Conservation (phyloP, 1,284 basidiomycete species). For the Kalmanozyma brasiliensis region DNA sequence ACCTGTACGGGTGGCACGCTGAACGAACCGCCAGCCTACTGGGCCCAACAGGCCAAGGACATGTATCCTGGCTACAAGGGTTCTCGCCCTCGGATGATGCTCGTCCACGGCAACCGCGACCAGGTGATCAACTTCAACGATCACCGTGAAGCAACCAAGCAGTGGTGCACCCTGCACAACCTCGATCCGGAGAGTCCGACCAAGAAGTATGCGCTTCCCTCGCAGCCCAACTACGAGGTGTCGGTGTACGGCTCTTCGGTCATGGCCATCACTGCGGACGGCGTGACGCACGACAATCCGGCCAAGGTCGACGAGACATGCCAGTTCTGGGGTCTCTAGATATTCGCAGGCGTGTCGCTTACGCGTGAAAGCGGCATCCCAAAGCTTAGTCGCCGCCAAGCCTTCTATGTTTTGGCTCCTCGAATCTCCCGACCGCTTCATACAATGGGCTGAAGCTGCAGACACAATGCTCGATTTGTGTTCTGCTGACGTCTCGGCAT, state of each 20-base stretch:
- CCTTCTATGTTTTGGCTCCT: no score
- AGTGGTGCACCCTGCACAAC: conserved; percentile 15
- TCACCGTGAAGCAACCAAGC: conserved; percentile 14
- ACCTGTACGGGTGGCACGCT: conserved; percentile 15
- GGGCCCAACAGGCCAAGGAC: conserved; percentile 10
- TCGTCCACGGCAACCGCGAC: conserved; percentile 27
- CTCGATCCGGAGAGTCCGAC: conserved; percentile 5
- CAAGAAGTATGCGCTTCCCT: conserved; percentile 11
- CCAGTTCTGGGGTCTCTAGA: conserved; percentile 2
- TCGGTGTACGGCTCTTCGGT: conserved; percentile 16
- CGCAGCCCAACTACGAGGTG: conserved; percentile 18
- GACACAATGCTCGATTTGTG: no score
- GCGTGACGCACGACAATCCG: conserved; percentile 24
- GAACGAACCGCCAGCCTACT: conserved; percentile 13
- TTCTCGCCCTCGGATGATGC: conserved; percentile 14
- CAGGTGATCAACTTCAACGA: conserved; percentile 20
- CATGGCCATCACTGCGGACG: conserved; percentile 20
- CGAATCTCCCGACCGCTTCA: no score
- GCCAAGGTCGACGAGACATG: conserved; percentile 12
- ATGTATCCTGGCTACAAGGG: conserved; percentile 27
- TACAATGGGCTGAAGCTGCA: no score
- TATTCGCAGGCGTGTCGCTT: no score
- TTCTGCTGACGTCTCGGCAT: no score
- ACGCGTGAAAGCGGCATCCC: no score
- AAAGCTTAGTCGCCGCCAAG: no score